Evolutionary conservation across 305 asterid genomes (phyloP).

Genomic region (Withania somnifera): DNA sequence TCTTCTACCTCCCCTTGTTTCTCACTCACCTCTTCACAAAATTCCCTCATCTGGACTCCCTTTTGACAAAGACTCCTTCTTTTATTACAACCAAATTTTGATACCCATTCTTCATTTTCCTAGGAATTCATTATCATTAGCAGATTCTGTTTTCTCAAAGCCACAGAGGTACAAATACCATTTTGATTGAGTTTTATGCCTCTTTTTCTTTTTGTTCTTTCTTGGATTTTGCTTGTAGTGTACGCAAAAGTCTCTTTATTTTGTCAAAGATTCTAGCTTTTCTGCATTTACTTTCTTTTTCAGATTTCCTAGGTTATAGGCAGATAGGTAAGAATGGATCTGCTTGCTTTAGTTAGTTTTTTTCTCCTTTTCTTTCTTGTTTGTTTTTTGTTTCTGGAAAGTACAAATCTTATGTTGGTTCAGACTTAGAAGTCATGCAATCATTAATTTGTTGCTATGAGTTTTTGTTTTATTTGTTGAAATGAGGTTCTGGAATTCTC

Average conservation of each 20-base stretch:
- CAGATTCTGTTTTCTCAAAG: not conserved
- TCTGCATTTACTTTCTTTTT: not conserved
- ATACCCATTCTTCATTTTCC: not conserved
- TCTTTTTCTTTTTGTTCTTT: not conserved
- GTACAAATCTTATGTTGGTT: no score
- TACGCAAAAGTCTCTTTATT: not conserved
- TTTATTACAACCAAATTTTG: not conserved
- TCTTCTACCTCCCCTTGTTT: not conserved
- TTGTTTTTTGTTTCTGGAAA: no score
- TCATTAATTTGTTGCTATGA: no score
- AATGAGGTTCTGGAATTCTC: not conserved
- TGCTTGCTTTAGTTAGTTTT: not conserved
- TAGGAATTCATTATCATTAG: not conserved
- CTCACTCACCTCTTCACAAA: not conserved
- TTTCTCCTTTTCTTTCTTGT: not conserved
- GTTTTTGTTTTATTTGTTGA: not conserved
- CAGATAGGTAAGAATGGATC: not conserved
- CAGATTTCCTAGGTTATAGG: not conserved
- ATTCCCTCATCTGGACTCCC: not conserved
- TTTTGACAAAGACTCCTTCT: not conserved
- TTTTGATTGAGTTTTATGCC: not conserved
- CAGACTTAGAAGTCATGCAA: no score
- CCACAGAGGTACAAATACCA: not conserved
- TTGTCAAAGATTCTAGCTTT: not conserved
- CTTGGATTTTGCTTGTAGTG: not conserved